A percentile compares a stretch with the other conserved stretches of the same genome.
Conservation (phyloP, 805 yeast genomes). For the Candida caryicola region DNA sequence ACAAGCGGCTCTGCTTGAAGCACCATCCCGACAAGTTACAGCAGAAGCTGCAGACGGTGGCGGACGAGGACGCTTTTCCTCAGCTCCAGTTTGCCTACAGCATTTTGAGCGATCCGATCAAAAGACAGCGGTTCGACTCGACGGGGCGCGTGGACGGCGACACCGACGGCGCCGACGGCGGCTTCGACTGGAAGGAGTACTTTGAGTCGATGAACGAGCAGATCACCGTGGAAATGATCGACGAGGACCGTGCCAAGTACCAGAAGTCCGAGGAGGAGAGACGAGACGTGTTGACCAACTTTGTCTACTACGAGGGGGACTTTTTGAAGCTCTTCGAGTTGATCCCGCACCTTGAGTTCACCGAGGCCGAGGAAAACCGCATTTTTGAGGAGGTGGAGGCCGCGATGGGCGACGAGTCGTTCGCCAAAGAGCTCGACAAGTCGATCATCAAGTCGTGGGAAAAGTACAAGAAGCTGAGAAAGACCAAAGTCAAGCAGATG, state of each 20-base stretch:
- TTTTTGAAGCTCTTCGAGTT: constrained; percentile 66
- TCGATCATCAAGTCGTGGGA: constrained; percentile 43
- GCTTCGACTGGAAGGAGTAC: constrained; percentile 58
- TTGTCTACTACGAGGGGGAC: constrained; percentile 62
- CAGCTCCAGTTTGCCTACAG: constrained; percentile 73
- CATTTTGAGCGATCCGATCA: constrained; percentile 56
- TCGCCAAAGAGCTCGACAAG: constrained; percentile 36
- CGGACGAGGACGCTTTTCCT: constrained; percentile 47
- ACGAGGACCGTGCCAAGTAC: constrained; percentile 62
- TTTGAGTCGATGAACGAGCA: constrained; percentile 47
- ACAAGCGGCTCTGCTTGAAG: constrained; percentile 24
- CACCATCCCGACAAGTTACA: constrained; percentile 30
- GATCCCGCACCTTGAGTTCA: constrained; percentile 72
- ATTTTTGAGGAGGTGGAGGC: constrained; percentile 49
- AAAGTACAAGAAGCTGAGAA: constrained; percentile 49
- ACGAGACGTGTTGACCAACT: constrained; percentile 60
- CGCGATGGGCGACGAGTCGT: constrained; percentile 15
- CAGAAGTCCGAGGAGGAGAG: constrained; percentile 60
- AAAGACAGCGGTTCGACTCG: constrained; percentile 59
- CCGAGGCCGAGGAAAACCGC: constrained; percentile 58
- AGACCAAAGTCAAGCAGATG: constrained; percentile 46
- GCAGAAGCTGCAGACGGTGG: constrained; percentile 13
- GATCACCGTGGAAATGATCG: constrained; percentile 63
- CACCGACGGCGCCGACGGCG: constrained; percentile 26
- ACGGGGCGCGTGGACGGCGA: constrained; percentile 58